Base-by-base conservation (phyloP, 495 filamentous ascomycete genomes). In the Amphirosellinia nigrospora region DNA sequence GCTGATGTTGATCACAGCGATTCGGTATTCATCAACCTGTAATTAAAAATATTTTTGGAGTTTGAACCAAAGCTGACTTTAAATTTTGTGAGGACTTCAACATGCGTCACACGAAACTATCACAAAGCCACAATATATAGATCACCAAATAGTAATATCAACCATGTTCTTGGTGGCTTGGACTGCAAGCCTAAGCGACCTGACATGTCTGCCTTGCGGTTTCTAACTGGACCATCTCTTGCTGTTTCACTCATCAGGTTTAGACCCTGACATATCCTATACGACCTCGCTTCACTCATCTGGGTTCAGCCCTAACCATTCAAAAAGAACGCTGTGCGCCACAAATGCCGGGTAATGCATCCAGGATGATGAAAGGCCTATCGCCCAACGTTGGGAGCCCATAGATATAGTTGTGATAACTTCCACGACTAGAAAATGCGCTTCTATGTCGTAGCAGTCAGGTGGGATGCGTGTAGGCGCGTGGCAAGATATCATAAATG, bases 101-200 rank as follows among this genome's bases (percentile, higher is more conserved):
- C n/a, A 41, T 41, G 34, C n/a, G 36, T 58, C 9, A 41, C n/a
- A 39, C 21, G 15, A 39, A 13, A 23, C 21, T 41, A 26, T 16
- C 26, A 1, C 36, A 41, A 26, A 16, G 21, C 13, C 36, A 21
- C 5, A 15, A 15, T 61, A 16, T 15, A 16, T 15, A 21, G 26
- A 34, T 46, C 16, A 34, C 28, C 32, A 32, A 32, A 48, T 48
- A 36, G 61, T 34, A 56, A 46, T 21, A 7, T 60, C 28, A 13
- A 19, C 19, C 28, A 26, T n/a, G 15, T 36, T 5, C 43, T 10
- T 15, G 26, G 61, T 36, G 28, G 61, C 28, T 36, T 32, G 16
- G 26, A 21, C 43, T 50, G 61, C 43, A 43, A 45, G 59, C 38
- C 3, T 62, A 62, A 62, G 59, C 59, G 59, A 62, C 38, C 38